Evolutionary conservation across 2,329 filamentous ascomycete species (phyloP).

Genomic region (Colletotrichum graminicola): DNA sequence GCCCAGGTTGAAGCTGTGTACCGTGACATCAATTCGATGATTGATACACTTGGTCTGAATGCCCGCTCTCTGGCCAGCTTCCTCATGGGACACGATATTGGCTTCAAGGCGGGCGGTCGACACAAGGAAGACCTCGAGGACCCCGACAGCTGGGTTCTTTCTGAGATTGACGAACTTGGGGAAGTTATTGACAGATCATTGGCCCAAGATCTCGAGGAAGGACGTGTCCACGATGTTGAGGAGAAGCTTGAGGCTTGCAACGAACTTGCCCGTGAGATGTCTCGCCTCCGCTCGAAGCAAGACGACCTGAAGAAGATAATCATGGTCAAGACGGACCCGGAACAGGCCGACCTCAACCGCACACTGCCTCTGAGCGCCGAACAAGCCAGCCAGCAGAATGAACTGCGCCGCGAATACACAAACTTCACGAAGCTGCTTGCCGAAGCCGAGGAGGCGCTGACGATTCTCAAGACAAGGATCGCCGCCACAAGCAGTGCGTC

Average conservation of each 20-base stretch:
- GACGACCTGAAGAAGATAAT: constrained; percentile 85
- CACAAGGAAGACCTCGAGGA: constrained; percentile 77
- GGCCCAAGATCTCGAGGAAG: constrained; percentile 72
- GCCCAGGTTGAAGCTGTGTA: constrained; percentile 77
- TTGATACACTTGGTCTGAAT: constrained; percentile 92
- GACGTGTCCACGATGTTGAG: constrained; percentile 76
- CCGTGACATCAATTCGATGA: constrained; percentile 91
- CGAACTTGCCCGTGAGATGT: constrained; percentile 76
- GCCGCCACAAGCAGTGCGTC: constrained; percentile 67
- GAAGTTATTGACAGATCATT: constrained; percentile 74
- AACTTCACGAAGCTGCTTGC: constrained; percentile 79
- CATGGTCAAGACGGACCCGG: constrained; percentile 75
- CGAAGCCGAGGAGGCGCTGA: constrained; percentile 83
- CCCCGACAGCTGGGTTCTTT: constrained; percentile 78
- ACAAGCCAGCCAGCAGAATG: constrained; percentile 84
- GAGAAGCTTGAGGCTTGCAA: constrained; percentile 77
- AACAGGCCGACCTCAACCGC: constrained; percentile 72
- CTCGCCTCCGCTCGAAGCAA: constrained; percentile 79
- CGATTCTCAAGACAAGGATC: constrained; percentile 82
- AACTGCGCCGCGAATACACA: constrained; percentile 82
- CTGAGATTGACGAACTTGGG: constrained; percentile 79
- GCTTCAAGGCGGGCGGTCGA: constrained; percentile 65
- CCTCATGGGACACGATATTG: constrained; percentile 74
- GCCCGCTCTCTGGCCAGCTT: constrained; percentile 74
- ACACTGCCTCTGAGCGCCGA: constrained; percentile 85